Percentiles rank a stretch among this genome's conserved stretches.
Evolutionary conservation across 2,329 filamentous ascomycete genomes (phyloP).

Genomic region (Phaeosphaeria sp.): DNA sequence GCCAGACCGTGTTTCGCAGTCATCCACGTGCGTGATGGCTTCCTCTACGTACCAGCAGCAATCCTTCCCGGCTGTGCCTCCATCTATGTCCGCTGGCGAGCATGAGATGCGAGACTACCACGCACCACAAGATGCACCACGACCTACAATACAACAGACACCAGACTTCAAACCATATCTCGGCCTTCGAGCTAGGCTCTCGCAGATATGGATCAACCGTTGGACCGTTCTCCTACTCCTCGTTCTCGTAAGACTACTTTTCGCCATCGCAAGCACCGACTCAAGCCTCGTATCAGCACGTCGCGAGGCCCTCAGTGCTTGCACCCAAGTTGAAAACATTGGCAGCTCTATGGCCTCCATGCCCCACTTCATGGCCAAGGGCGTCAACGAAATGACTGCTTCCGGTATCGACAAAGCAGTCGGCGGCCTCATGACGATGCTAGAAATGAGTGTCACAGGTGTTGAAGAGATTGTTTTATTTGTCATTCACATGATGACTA

Average conservation of each 20-base stretch:
- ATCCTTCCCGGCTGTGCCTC: conserved; percentile 61
- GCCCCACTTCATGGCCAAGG: conserved; percentile 90
- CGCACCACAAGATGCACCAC: conserved; percentile 61
- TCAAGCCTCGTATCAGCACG: conserved; percentile 78
- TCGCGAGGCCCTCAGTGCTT: conserved; percentile 83
- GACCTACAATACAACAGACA: conserved; percentile 66
- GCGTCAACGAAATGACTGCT: conserved; percentile 86
- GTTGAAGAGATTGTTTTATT: conserved; percentile 90
- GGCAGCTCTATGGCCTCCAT: conserved; percentile 97
- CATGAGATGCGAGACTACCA: conserved; percentile 69
- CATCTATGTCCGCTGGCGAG: conserved; percentile 66
- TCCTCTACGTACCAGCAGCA: conserved; percentile 61
- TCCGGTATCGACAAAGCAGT: conserved; percentile 81
- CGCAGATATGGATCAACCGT: conserved; percentile 96
- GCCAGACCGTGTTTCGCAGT: conserved; percentile 40
- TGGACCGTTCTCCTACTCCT: conserved; percentile 93
- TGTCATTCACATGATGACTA: conserved; percentile 88
- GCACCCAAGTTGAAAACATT: conserved; percentile 88
- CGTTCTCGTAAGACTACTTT: conserved; percentile 79
- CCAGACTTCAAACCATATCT: conserved; percentile 87
- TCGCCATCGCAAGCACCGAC: conserved; percentile 76
- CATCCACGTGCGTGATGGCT: conserved; percentile 50
- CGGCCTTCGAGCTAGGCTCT: conserved; percentile 84
- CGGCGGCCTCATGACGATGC: conserved; percentile 77
- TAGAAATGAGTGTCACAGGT: conserved; percentile 79